Base-by-base conservation (phyloP, 257 asterid species). In the Paraleonurus japonicus region DNA sequence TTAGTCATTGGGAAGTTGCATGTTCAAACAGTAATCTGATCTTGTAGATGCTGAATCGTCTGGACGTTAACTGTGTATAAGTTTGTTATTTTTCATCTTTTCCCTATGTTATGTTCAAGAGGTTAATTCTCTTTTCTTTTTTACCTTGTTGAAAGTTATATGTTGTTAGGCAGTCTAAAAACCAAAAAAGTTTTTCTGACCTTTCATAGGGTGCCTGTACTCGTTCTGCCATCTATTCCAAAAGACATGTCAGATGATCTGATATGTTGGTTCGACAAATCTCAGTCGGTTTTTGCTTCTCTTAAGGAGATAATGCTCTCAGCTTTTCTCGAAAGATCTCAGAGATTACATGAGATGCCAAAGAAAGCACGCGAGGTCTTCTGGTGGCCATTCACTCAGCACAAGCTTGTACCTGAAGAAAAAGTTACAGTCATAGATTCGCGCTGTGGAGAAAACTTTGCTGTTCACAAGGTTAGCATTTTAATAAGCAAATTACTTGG, bases 331-430 rank as follows among this genome's bases (percentile, higher is more conserved):
- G 78, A 83, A 78, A 88, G 96, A 81, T 76, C 77, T 77, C 73
- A 77, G 76, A 86, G 89, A 82, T 77, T 95, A 59, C 84, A 61
- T 78, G 87, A 83, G 63, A 86, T 95, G 96, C 86, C 92, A 72
- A 84, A 81, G 80, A 88, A 75, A 79, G 96, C 95, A 53, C 81
- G 78, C 74, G 86, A 92, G 28, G 81, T 82, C 12, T 84, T 95
- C 76, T 95, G 98, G 99, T 95, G 99, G 99, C 99, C 99, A 47
- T 95, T 95, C 84, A 95, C 99, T 75, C 99, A 95, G 78, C 99
- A 95, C 81, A 88, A 80, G 65, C 85, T 90, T 71, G 95, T 95
- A 61, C 82, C 95, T 33, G 84, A 85, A 78, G 94, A 85, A 79
- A 87, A 86, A 61, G 90, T 92, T 59, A 92, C 93, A n/a, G 89